Percentiles rank a stretch among this genome's conserved stretches.
phyloP scores from a whole-genome alignment of 345 rosid genomes.

The Dipteronia dyeriana region DNA sequence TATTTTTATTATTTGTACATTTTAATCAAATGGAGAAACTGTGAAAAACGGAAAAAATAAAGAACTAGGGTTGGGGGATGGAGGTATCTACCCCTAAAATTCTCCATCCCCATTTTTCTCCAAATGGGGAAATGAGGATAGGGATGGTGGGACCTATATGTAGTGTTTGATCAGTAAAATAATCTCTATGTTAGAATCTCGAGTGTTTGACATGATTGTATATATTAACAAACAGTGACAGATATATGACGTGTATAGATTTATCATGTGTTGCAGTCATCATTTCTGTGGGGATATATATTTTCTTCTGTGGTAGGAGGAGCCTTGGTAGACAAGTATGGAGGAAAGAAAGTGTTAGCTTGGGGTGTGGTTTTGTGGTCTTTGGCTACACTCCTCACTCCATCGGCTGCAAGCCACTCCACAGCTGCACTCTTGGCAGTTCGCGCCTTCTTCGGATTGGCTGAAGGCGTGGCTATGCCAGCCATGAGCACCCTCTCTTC shows the following conservation, averaged over 20 bases:
- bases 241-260: background rate
- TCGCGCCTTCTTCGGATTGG: slow-evolving; percentile 87
- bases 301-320: slow-evolving; percentile 90
- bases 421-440: slow-evolving; percentile 60
- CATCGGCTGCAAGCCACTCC: slow-evolving; percentile 90
- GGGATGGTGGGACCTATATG: no score
- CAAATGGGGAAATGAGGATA: no score
- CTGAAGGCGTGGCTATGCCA: slow-evolving; percentile 94
- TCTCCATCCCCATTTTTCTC: no score
- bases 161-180: no score
- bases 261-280: slow-evolving; percentile 50
- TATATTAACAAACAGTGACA: background rate
- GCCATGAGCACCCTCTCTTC: slow-evolving; percentile 83
- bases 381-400: slow-evolving; percentile 85
- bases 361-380: slow-evolving; percentile 96
- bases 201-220: background rate
- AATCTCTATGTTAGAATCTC: no score
- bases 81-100: no score
- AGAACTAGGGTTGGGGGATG: no score
- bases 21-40: no score
- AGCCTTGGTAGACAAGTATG: slow-evolving; percentile 79
- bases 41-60: no score
- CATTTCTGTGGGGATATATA: slow-evolving; percentile 96
- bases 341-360: slow-evolving; percentile 81
- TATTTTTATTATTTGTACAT: no score